A percentile compares a stretch with the other conserved stretches of the same genome.
These are phyloP conservation scores for Saccharomycopsis amapae DNA, from an alignment of 805 yeast species.

Conservation along the genomic window DNA sequence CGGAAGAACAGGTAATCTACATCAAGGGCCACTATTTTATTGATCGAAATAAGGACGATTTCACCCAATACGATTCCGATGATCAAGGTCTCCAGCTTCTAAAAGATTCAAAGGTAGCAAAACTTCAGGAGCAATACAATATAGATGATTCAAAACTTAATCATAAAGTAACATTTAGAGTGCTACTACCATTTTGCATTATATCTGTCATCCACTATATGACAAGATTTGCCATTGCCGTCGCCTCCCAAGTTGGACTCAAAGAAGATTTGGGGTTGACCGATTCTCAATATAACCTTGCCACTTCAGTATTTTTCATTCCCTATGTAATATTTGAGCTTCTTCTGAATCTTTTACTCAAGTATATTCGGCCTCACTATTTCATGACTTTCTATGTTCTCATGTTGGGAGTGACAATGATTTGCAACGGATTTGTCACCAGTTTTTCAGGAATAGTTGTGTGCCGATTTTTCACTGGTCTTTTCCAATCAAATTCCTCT, in stretches of 20 bases:
- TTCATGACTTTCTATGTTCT: slow-evolving; percentile 20
- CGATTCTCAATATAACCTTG: slow-evolving; percentile 16
- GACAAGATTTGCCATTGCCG: slow-evolving; percentile 21
- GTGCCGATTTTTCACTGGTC: slow-evolving; percentile 17
- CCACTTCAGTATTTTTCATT: slow-evolving; percentile 17
- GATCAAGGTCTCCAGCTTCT: slow-evolving; percentile 4
- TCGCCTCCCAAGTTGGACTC: slow-evolving; percentile 14
- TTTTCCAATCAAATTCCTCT: slow-evolving; percentile 19
- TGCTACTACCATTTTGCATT: slow-evolving; percentile 20
- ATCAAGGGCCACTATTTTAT: slow-evolving; percentile 20
- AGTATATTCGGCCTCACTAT: slow-evolving; percentile 19
- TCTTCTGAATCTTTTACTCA: slow-evolving; percentile 15
- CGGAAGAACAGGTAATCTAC: slow-evolving; percentile 18
- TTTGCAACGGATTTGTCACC: slow-evolving; percentile 16
- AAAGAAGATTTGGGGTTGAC: slow-evolving; percentile 10
- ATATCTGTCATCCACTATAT: slow-evolving; percentile 20
- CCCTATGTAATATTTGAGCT: slow-evolving; percentile 20
- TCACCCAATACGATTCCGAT: slow-evolving; percentile 12
- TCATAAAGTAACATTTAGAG: slow-evolving; percentile 10
- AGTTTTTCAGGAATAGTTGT: slow-evolving; percentile 16
- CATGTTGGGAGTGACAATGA: slow-evolving; percentile 18
- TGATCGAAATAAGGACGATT: slow-evolving; percentile 12
- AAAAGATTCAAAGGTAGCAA: slow-evolving; percentile 11
- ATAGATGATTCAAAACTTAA: slow-evolving; percentile 14
- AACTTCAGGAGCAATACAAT: slow-evolving; percentile 7